phyloP scores from a whole-genome alignment of 2,329 filamentous ascomycete species.

The Colletotrichum sp. region DNA sequence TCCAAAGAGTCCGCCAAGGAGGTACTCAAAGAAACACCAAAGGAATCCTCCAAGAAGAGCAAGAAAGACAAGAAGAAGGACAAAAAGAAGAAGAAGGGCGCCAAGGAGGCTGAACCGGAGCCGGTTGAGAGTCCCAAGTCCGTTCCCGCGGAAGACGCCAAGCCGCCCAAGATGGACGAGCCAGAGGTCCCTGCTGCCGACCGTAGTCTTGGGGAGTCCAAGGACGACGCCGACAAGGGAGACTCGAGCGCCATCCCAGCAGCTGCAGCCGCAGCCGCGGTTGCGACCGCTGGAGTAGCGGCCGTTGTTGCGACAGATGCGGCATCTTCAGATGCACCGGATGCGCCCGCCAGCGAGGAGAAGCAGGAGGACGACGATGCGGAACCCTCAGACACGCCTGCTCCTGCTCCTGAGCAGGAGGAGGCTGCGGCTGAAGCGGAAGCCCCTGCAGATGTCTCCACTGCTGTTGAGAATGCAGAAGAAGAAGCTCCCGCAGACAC shows the following conservation, averaged over 20 bases:
- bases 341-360: not conserved
- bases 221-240: not conserved
- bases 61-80: constrained; percentile 22
- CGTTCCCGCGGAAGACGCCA: not conserved
- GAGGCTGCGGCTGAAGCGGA: not conserved
- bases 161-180: constrained; percentile 1
- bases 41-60: constrained; percentile 15
- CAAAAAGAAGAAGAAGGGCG: constrained; percentile 19
- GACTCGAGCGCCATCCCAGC: not conserved
- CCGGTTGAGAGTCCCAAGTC: not conserved
- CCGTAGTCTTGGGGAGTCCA: not conserved
- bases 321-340: not conserved
- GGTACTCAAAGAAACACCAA: not conserved
- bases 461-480: not conserved
- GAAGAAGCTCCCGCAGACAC: not conserved
- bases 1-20: constrained; percentile 9
- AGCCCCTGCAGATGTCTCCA: not conserved
- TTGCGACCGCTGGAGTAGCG: not conserved
- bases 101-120: constrained; percentile 10
- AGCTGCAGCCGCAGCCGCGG: not conserved
- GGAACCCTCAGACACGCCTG: not conserved
- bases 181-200: not conserved
- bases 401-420: not conserved
- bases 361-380: not conserved
- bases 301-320: not conserved